phyloP scores from a whole-genome alignment of 2,329 filamentous ascomycete genomes.

The Fusarium pseudonygamai region DNA sequence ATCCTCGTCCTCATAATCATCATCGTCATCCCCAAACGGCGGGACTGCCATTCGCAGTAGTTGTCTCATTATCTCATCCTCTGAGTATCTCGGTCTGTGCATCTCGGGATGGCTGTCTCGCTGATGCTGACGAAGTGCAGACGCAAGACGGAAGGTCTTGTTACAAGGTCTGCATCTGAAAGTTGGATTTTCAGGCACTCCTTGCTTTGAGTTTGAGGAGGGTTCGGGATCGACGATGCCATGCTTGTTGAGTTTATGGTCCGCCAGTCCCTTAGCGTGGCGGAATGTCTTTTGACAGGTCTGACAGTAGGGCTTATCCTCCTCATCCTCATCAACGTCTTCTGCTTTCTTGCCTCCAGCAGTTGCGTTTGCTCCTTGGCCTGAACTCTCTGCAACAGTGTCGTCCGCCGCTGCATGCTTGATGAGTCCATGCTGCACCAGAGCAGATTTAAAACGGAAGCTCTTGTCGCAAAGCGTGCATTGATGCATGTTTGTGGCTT shows the following conservation, averaged over 20 bases:
- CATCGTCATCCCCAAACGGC: background rate
- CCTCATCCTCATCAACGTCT: accelerated
- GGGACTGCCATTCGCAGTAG: background rate
- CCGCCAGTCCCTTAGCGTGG: background rate
- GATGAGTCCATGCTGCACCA: background rate
- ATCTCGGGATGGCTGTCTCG: background rate
- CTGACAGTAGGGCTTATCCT: background rate
- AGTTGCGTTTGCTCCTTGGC: background rate
- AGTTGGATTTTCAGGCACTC: background rate
- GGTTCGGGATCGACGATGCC: background rate
- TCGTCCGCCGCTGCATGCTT: background rate
- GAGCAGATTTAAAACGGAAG: background rate
- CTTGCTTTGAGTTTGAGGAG: background rate
- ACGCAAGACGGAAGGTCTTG: background rate
- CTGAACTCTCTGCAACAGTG: background rate
- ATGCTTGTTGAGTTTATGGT: background rate
- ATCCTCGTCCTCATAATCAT: background rate
- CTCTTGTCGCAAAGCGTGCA: background rate
- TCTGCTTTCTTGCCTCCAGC: background rate
- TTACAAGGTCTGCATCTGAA: background rate
- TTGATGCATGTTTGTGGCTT: background rate
- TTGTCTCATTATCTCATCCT: background rate
- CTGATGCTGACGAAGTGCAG: background rate
- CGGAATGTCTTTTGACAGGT: background rate
- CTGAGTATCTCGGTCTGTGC: background rate